Conservation (phyloP, 1,284 basidiomycete species). For the Tremellales sp. region DNA sequence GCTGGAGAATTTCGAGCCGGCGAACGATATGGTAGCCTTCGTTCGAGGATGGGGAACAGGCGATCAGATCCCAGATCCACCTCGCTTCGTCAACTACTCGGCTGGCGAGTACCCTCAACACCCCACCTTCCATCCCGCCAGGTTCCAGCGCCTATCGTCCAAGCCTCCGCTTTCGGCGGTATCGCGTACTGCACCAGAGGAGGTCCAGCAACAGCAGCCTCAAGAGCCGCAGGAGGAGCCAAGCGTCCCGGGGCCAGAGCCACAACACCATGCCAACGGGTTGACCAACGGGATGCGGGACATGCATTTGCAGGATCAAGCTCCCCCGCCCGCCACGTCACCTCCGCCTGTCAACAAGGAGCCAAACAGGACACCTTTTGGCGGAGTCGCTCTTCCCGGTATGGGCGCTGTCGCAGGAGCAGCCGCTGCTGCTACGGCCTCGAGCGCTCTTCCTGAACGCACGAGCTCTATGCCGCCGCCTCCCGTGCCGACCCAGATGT, state of each 20-base stretch:
- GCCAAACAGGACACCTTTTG: constrained; percentile 30
- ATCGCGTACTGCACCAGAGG: constrained; percentile 4
- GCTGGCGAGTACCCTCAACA: constrained; percentile 45
- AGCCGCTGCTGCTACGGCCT: constrained; percentile 7
- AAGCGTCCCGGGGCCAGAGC: constrained; percentile 6
- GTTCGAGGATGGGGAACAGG: constrained; percentile 81
- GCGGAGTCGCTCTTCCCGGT: constrained; percentile 44
- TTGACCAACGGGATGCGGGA: constrained; percentile 12
- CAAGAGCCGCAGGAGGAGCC: constrained; percentile 5
- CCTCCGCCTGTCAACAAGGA: constrained; percentile 4
- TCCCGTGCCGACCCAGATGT: constrained; percentile 27
- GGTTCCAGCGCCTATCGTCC: constrained; percentile 39
- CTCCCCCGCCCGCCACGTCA: constrained; percentile 4
- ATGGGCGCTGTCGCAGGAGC: constrained; percentile 19
- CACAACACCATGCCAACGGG: constrained; percentile 11
- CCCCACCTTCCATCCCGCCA: constrained; percentile 40
- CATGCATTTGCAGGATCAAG: constrained; percentile 16
- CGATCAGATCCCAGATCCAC: constrained; percentile 74
- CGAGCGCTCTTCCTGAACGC: constrained; percentile 9
- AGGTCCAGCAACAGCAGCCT: constrained; percentile 7
- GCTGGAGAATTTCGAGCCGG: constrained; percentile 75
- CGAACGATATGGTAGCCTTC: constrained; percentile 78
- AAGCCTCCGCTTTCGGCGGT: constrained; percentile 25
- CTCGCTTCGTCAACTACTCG: constrained; percentile 66
- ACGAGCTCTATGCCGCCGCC: constrained; percentile 27